Percentiles rank a stretch among this genome's conserved stretches.
Conservation (phyloP, 2,329 filamentous ascomycete genomes). For the Colletotrichum sp. region DNA sequence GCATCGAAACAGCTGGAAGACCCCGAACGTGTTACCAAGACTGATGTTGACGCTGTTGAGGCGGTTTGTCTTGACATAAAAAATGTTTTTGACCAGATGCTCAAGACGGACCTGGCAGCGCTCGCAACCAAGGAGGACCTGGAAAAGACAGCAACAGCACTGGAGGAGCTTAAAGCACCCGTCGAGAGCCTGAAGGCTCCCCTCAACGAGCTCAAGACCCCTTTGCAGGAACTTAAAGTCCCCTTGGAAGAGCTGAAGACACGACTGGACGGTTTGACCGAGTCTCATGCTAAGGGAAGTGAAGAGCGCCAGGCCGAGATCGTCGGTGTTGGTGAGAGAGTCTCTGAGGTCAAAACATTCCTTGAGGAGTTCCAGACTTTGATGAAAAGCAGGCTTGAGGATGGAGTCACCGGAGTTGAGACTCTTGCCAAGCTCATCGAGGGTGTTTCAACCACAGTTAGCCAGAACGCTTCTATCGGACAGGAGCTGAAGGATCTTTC, state of each 20-base stretch:
- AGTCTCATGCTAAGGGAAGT: conserved; percentile 77
- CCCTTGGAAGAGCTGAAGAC: conserved; percentile 65
- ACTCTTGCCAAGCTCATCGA: conserved; percentile 74
- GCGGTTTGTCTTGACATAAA: conserved; percentile 87
- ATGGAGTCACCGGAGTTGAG: conserved; percentile 75
- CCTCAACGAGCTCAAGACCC: background rate
- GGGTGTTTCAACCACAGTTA: conserved; percentile 66
- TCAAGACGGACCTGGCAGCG: conserved; percentile 71
- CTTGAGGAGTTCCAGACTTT: conserved; percentile 81
- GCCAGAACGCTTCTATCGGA: conserved; percentile 60
- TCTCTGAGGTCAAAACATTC: conserved; percentile 78
- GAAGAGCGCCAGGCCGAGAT: conserved; percentile 87
- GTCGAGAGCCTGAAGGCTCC: conserved; percentile 4
- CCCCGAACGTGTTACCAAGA: conserved; percentile 75
- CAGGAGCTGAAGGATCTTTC: conserved; percentile 75
- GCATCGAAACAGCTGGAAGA: conserved; percentile 59
- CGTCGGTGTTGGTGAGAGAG: conserved; percentile 76
- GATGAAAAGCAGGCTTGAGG: conserved; percentile 76
- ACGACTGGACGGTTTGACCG: conserved; percentile 67
- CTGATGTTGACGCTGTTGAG: conserved; percentile 81
- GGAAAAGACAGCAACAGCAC: conserved; percentile 69
- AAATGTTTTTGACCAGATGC: conserved; percentile 74
- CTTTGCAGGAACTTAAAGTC: conserved; percentile 67
- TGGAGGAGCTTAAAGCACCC: conserved; percentile 40
- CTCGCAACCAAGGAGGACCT: conserved; percentile 81